Conservation (phyloP, 768 basidiomycete genomes). For the Podaxis sp. region DNA sequence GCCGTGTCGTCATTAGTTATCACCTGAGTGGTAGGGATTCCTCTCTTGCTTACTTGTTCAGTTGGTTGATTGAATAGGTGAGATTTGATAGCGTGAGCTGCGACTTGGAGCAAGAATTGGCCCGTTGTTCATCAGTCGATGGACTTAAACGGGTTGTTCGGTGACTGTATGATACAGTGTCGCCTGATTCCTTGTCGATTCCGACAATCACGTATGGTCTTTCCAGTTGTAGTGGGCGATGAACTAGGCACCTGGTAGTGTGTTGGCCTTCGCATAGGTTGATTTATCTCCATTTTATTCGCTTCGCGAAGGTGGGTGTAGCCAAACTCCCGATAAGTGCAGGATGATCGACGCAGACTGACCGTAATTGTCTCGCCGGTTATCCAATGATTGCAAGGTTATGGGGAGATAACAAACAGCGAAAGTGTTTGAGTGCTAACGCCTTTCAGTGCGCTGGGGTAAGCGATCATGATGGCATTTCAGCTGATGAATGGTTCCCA, state of each 20-base stretch:
- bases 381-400: not conserved
- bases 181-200: not conserved
- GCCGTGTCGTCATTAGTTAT: not conserved
- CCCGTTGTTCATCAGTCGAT: not conserved
- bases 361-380: not conserved
- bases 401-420: not conserved
- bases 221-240: not conserved
- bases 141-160: not conserved
- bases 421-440: too few relatives aligned
- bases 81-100: not conserved
- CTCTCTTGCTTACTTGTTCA: not conserved
- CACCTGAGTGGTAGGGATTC: not conserved
- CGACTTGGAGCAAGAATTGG: not conserved
- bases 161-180: not conserved
- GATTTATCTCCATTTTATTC: not conserved
- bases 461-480: not conserved
- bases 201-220: not conserved
- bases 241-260: not conserved
- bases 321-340: not conserved
- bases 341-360: not conserved
- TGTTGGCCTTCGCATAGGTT: not conserved
- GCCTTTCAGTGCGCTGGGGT: too few relatives aligned
- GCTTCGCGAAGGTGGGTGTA: not conserved
- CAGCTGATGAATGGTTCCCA: not conserved
- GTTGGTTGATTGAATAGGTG: not conserved